phyloP scores from a whole-genome alignment of 257 asterid species.

The Nicotiana obtusifolia region DNA sequence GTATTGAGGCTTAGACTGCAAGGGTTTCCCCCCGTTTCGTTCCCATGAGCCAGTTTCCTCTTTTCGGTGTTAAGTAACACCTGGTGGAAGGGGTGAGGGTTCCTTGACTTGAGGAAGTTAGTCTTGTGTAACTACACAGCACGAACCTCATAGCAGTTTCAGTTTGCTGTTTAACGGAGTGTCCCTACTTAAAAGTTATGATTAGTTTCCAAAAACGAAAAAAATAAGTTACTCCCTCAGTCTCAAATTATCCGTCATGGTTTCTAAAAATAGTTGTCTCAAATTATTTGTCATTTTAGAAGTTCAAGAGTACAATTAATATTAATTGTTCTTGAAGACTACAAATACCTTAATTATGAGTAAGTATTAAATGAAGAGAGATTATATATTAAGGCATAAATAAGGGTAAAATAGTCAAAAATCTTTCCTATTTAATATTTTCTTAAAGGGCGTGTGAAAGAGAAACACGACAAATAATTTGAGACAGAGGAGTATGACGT shows the following conservation, averaged over 20 bases:
- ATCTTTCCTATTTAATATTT: no score
- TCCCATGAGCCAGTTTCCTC: not conserved
- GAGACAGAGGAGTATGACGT: not conserved
- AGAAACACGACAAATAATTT: no score
- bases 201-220: not conserved
- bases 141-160: not conserved
- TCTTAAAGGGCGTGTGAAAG: no score
- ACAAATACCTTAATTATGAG: no score
- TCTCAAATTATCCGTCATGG: no score
- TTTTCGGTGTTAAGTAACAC: not conserved
- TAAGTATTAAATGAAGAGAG: no score
- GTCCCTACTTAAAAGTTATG: not conserved
- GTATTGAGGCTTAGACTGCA: not conserved
- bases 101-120: not conserved
- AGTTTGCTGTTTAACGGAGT: not conserved
- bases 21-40: not conserved
- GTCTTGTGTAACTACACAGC: not conserved
- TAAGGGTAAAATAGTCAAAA: no score
- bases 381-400: no score
- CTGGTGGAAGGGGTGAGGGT: not conserved
- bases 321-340: no score
- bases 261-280: no score
- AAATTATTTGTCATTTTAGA: no score
- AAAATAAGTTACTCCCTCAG: not conserved
- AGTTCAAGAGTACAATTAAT: no score